Evolutionary conservation across 805 yeast genomes (phyloP), one percentile per base, ranked within the genome.

Genomic region (Lipomyces sp.): DNA sequence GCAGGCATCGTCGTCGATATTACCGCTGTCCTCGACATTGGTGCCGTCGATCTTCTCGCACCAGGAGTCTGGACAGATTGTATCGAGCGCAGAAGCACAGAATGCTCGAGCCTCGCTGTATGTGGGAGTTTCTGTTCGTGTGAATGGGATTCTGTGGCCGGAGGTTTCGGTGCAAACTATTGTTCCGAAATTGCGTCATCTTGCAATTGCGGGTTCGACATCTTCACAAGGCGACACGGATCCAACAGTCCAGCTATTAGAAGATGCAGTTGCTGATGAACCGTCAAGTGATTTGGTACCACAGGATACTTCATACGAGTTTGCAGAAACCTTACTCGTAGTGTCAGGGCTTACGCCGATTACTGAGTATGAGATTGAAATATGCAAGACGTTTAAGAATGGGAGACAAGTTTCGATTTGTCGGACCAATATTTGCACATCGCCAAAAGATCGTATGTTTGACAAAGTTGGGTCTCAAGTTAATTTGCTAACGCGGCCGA

Each of bases 71-170:
- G 34, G 62, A 11, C 64, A 56, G 34, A 35, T 55, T 3, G 56
- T 55, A 3, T 37, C 57, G 8, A 55, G 62, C 4, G 13, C 64
- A 11, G 63, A 50, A 18, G 42, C 54, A 24, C 60, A 51, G 8
- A 29, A 60, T 15, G 24, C 42, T 1, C 64, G 54, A 39, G 63
- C 65, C 2, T 62, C 68, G 33, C 55, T 62, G 13, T 69, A 67
- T 39, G 54, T 58, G 53, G 70, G 64, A n/a, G 59, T 77, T 18
- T 56, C 69, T 3, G 77, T 74, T 8, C 65, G 72, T 5, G 90
- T 88, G 3, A 88, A 88, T 72, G 91, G 90, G 30, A 82, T 88
- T 30, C 81, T 84, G 13, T 88, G 92, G 92, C 84, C 86, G 33
- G 90, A 87, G 73, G 85, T 86, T 1, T 81, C 86, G 0, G 80